Conservation (phyloP, 2,329 filamentous ascomycete genomes). For the Cytospora leucostoma region DNA sequence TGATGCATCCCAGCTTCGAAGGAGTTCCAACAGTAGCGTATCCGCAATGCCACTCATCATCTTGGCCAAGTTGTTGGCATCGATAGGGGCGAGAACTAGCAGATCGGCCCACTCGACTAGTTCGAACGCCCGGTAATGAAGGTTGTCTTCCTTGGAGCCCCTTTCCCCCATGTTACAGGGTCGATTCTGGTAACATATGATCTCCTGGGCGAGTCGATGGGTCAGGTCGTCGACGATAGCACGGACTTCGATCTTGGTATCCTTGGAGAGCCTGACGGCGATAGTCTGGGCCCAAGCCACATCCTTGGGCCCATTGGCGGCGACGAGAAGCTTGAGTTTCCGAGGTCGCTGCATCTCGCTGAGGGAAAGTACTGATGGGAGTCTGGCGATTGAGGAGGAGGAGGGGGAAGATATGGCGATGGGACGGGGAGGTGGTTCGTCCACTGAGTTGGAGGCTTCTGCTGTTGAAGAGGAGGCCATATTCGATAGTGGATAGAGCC, state of each 20-base stretch:
- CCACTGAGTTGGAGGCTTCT: constrained; percentile 24
- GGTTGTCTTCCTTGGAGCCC: constrained; percentile 49
- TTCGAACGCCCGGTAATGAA: constrained; percentile 59
- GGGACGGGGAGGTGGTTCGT: constrained; percentile 18
- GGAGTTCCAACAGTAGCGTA: constrained; percentile 75
- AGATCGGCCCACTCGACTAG: constrained; percentile 87
- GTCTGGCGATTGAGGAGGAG: constrained; percentile 16
- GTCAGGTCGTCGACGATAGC: constrained; percentile 68
- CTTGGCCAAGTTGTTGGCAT: constrained; percentile 80
- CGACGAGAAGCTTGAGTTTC: constrained; percentile 62
- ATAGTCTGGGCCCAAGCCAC: constrained; percentile 67
- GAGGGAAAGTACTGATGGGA: constrained; percentile 36
- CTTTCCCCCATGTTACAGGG: constrained; percentile 37
- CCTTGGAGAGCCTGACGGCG: constrained; percentile 67
- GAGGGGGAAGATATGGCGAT: constrained; percentile 6
- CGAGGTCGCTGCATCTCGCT: constrained; percentile 43
- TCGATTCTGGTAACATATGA: constrained; percentile 60
- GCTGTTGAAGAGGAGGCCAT: constrained; percentile 24
- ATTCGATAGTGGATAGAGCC: constrained; percentile 1
- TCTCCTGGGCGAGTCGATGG: constrained; percentile 62
- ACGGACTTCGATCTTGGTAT: constrained; percentile 60
- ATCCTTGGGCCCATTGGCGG: constrained; percentile 65
- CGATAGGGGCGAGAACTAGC: constrained; percentile 79
- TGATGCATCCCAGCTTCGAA: constrained; percentile 83
- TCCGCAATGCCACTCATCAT: constrained; percentile 86